Evolutionary conservation across 148 eudicot species (phyloP), one percentile per base, ranked within the genome.

Genomic region (Fagopyrum tataricum): DNA sequence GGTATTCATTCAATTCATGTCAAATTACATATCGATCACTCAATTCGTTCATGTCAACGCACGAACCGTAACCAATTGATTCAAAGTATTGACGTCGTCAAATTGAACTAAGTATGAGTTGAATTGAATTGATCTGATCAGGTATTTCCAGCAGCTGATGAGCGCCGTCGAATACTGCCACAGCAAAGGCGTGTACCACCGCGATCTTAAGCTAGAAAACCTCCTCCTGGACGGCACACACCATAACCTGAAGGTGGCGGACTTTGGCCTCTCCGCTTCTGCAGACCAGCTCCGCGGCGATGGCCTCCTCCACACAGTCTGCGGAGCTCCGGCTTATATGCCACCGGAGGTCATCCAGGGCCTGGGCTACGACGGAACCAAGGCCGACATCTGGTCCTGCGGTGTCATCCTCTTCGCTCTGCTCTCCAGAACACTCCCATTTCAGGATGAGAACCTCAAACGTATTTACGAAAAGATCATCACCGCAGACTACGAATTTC

Each of bases 141-240:
- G 72, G 72, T 70, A 70, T 13, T 78, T 78, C 20, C 69, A 67
- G 58, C 80, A 78, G 58, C 39, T 78, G 56, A 78, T 78, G 4
- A 67, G 76, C 40, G 80, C 80, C 20, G 73, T 78, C 23, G 80
- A 78, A 5, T 78, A 43, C 52, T 78, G 80, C 44, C 80, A 78
- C 31, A 67, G 73, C 24, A 73, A 73, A 39, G 73, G 76, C 15
- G 76, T 78, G 15, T 78, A 53, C 18, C 80, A 78, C 73, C 80
- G 80, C 18, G 80, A 78, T 44, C 59, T 78, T 37, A 78, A 78
- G 53, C 80, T 74, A 3, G 80, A 78, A 11, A 78, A 78, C 56
- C 73, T 78, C 13, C 73, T 78, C 17, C 42, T 78, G 1, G 76
- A 73, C 40, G 56, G 61, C 0, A 23, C 56, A 48, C 73, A 73